Conservation (phyloP, 108 stramenopile genomes). For the Pseudonitzschia delicatissima region DNA sequence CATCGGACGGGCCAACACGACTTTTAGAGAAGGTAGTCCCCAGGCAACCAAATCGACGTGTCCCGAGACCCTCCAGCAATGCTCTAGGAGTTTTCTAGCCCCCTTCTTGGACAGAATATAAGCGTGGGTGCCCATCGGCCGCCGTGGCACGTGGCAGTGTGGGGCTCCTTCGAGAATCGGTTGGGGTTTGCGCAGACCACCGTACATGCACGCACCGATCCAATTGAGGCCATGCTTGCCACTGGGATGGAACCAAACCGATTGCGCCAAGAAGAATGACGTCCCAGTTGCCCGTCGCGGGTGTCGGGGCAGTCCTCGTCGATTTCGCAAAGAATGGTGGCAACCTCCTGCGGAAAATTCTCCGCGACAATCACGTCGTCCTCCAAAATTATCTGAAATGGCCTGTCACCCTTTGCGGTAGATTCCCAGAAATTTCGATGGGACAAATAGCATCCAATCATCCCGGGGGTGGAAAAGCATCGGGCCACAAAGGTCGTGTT, state of each 20-base stretch:
- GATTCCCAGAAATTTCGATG: slow-evolving; percentile 27
- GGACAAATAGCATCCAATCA: slow-evolving; percentile 30
- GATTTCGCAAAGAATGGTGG: background rate
- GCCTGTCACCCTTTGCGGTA: background rate
- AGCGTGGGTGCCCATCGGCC: slow-evolving; percentile 21
- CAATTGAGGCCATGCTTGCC: slow-evolving; percentile 12
- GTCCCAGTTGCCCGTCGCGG: slow-evolving; percentile 19
- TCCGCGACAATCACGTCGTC: slow-evolving; percentile 24
- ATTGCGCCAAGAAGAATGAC: slow-evolving; percentile 27
- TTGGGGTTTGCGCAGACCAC: background rate
- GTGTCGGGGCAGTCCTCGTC: background rate
- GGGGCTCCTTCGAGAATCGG: background rate
- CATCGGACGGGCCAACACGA: slow-evolving; percentile 2
- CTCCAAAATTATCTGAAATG: slow-evolving; percentile 23
- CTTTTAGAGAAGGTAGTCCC: slow-evolving; percentile 7
- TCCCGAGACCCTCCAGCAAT: background rate
- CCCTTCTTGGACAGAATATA: slow-evolving; percentile 24
- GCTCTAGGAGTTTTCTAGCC: slow-evolving; percentile 15
- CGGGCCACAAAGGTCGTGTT: slow-evolving; percentile 17
- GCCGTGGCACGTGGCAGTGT: slow-evolving; percentile 18
- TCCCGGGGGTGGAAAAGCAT: slow-evolving; percentile 21
- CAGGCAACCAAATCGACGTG: slow-evolving; percentile 21
- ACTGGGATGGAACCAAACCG: slow-evolving; percentile 23
- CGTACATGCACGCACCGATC: slow-evolving; percentile 3
- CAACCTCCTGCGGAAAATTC: slow-evolving; percentile 11